Base-by-base conservation (phyloP, 768 basidiomycete species). In the Clathrus columnatus region DNA sequence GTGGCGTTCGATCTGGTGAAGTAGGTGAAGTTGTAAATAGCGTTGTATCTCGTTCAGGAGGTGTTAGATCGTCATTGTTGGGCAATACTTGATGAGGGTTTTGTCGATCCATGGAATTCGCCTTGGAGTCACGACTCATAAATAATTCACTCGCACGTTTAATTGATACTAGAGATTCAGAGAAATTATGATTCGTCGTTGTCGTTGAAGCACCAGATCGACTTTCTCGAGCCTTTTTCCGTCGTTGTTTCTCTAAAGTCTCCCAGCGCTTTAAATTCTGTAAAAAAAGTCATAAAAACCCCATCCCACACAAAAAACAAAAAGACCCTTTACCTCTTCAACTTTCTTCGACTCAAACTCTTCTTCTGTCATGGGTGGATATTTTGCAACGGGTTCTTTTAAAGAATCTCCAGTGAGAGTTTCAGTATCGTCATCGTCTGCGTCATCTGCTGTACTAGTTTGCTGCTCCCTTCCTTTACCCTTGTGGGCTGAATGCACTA, bases 191-290 rank as follows among this genome's bases (percentile, higher is more conserved):
- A 43, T 2, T n/a, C n/a, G n/a, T 62, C 11, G 67, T 57, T 18
- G 61, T 45, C 8, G 65, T 43, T 23, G 61, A 30, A 18, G 64
- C 59, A 11, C 29, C 46, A 18, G 68, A 60, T 5, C 62, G 11
- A 2, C 84, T 82, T 54, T 82, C 84, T 54, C 89, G 77, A 2
- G 79, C 83, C 30, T 78, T 75, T 68, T 83, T 90, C 71, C 89
- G 79, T 57, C 86, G 78, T 61, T 82, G 82, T 18, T 85, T 77
- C 63, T 91, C 89, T 41, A 81, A 81, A 46, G 81, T 70, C 61
- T 91, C 89, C 90, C 88, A 91, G 43, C 78, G 77, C 60, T 77
- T 75, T 24, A 92, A 73, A 57, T 81, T 91, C 89, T 91, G 67
- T 51, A 29, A 10, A 51, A 61, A 45, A n/a, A n/a, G n/a, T 21